phyloP scores from a whole-genome alignment of 306 rosid species.

The Rosa multiflora region DNA sequence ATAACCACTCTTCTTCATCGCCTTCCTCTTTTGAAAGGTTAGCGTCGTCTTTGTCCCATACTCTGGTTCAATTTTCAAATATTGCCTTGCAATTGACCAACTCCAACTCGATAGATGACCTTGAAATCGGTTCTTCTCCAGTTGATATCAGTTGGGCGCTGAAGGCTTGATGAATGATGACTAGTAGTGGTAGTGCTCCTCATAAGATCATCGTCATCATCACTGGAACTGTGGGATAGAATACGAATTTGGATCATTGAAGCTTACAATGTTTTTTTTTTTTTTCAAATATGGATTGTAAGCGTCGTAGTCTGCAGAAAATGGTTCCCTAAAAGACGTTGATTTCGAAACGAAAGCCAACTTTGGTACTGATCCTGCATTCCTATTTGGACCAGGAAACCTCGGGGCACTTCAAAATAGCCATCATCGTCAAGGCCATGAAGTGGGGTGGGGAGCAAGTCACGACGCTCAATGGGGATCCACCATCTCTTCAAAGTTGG shows the following conservation, averaged over 20 bases:
- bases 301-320: not conserved
- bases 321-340: not conserved
- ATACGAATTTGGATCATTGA: not conserved
- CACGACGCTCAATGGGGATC: not conserved
- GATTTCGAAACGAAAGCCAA: not conserved
- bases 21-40: not conserved
- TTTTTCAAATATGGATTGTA: too few species aligned
- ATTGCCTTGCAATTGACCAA: not conserved
- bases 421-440: not conserved
- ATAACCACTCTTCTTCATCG: too few species aligned
- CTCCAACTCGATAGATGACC: not conserved
- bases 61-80: not conserved
- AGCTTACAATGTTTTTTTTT: not conserved
- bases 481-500: too few species aligned
- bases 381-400: not conserved
- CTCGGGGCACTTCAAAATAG: not conserved
- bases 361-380: not conserved
- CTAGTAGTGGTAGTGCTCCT: not conserved
- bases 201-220: not conserved
- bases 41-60: not conserved
- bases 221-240: not conserved
- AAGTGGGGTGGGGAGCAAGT: not conserved
- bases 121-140: not conserved
- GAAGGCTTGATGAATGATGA: not conserved
- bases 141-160: not conserved